These are phyloP conservation scores for Penicillium soppii DNA, from an alignment of 495 filamentous ascomycete species.

Conservation along the genomic window DNA sequence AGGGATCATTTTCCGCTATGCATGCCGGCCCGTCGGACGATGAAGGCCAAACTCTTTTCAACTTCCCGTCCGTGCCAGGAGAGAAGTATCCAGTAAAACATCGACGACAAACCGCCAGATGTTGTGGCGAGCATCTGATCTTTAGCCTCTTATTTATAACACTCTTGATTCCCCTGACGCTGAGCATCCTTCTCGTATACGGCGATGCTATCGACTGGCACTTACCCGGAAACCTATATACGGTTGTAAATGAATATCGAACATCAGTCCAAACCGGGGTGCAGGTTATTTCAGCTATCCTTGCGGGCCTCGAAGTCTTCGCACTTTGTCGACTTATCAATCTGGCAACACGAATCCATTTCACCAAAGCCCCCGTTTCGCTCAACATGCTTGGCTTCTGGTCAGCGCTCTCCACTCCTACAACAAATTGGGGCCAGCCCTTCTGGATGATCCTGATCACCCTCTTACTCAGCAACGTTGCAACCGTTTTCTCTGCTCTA, in stretches of 20 bases:
- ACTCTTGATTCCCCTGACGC: background rate
- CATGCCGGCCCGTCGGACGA: no score
- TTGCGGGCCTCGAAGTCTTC: conserved; percentile 7
- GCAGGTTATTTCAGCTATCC: conserved; percentile 14
- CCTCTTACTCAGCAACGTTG: conserved; percentile 16
- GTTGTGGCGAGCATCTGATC: conserved; percentile 1
- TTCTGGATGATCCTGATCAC: conserved; percentile 15
- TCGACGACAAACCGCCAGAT: no score
- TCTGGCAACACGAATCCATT: conserved; percentile 8
- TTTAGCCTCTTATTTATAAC: no score
- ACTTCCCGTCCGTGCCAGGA: no score
- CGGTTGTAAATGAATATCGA: conserved; percentile 10
- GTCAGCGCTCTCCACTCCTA: conserved; percentile 6
- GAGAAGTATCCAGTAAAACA: no score
- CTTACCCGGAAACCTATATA: conserved; percentile 1
- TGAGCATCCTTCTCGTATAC: conserved; percentile 8
- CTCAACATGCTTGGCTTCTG: conserved; percentile 19
- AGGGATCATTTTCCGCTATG: no score
- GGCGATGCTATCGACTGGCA: conserved; percentile 12
- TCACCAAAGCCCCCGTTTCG: conserved; percentile 8
- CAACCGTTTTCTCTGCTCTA: conserved; percentile 23
- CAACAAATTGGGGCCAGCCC: conserved; percentile 1
- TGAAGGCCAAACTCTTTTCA: no score
- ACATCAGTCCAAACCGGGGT: conserved; percentile 19
- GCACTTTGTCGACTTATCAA: conserved; percentile 10